Conservation (phyloP, 305 asterid genomes). For the Caryopteris hybrid region DNA sequence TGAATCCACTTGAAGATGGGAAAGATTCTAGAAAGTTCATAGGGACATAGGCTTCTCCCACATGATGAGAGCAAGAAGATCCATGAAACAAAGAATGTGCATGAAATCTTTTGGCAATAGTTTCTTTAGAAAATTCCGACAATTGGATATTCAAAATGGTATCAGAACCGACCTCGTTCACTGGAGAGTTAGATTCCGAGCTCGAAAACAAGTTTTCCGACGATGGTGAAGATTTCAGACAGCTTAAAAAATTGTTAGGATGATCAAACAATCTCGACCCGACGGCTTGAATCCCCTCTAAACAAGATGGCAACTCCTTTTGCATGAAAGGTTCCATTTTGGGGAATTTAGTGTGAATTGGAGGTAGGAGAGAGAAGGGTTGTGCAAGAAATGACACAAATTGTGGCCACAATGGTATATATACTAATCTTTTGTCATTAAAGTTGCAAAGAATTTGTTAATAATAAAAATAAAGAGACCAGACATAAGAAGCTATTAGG, state of each 20-base stretch:
- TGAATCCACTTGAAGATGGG: constrained; percentile 13
- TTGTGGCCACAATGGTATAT: constrained; percentile 28
- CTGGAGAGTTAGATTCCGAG: constrained; percentile 12
- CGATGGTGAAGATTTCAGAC: not conserved
- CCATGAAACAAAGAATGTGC: constrained; percentile 19
- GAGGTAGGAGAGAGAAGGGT: constrained; percentile 1
- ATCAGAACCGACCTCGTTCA: constrained; percentile 20
- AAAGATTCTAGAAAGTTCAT: constrained; percentile 48
- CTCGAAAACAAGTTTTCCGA: constrained; percentile 17
- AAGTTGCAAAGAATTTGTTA: constrained; percentile 6
- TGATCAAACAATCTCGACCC: constrained; percentile 26
- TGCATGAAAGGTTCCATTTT: constrained; percentile 40
- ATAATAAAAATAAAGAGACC: not conserved
- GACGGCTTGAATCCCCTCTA: constrained; percentile 15
- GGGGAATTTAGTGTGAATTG: constrained; percentile 29
- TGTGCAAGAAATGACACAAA: constrained; percentile 30
- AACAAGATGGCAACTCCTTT: constrained; percentile 33
- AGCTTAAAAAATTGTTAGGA: constrained; percentile 21
- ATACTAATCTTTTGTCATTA: constrained; percentile 20
- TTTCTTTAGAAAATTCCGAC: constrained; percentile 31
- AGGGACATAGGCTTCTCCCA: constrained; percentile 28
- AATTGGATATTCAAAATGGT: constrained; percentile 23
- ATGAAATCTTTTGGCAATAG: constrained; percentile 11
- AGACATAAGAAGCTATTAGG: constrained; percentile 10
- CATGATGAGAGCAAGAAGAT: not conserved